These are phyloP conservation scores for Lentinula novae-zelandiae DNA, from an alignment of 1,284 basidiomycete species.

Conservation along the genomic window DNA sequence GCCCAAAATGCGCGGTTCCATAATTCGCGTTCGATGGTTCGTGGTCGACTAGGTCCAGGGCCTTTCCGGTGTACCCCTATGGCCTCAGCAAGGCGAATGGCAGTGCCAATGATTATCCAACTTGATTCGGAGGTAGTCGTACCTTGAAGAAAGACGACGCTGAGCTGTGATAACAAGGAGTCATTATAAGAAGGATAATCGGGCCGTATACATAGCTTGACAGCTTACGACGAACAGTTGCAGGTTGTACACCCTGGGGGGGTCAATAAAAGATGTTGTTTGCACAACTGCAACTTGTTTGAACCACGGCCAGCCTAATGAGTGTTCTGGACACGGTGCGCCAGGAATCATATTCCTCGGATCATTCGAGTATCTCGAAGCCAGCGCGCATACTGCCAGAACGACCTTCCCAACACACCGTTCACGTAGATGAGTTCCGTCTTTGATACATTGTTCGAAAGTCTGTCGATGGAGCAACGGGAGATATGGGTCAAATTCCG, in stretches of 20 bases:
- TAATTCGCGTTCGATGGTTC: constrained; percentile 49
- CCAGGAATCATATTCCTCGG: constrained; percentile 38
- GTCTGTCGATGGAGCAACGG: constrained; percentile 64
- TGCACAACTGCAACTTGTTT: constrained; percentile 42
- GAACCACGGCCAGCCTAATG: constrained; percentile 61
- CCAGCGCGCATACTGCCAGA: constrained; percentile 63
- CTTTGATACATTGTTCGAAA: constrained; percentile 48
- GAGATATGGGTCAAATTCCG: constrained; percentile 42
- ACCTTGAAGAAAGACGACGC: constrained; percentile 36
- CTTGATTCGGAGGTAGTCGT: constrained; percentile 48
- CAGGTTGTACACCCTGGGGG: constrained; percentile 52
- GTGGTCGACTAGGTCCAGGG: not conserved
- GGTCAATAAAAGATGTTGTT: constrained; percentile 40
- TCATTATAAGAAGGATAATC: not conserved
- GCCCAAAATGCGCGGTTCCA: constrained; percentile 72
- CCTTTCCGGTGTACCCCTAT: not conserved
- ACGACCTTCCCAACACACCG: constrained; percentile 55
- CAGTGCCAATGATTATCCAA: constrained; percentile 4
- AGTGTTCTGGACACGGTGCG: constrained; percentile 31
- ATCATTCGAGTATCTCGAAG: constrained; percentile 56
- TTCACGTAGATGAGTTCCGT: constrained; percentile 48
- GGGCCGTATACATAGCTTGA: not conserved
- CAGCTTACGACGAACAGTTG: constrained; percentile 33
- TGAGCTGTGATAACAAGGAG: constrained; percentile 22
- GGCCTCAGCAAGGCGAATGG: constrained; percentile 1